Base-by-base conservation (phyloP, 2,329 filamentous ascomycete genomes). In the Colletotrichum orbiculare region DNA sequence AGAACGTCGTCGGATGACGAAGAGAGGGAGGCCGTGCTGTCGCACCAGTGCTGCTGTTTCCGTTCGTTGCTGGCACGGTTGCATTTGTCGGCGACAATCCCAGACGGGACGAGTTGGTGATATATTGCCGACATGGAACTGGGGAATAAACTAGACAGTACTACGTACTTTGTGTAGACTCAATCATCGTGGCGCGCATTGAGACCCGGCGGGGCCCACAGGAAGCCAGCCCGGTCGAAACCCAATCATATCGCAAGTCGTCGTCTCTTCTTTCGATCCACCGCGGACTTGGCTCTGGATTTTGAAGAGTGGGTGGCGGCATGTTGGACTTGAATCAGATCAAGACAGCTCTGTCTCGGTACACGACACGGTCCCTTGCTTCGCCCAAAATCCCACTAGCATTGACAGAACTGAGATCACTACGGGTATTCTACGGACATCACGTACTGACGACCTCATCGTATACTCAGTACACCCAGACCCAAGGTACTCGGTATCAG, bases 91-190 rank as follows among this genome's bases (percentile, higher is more conserved):
- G 15, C 50, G 39, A 42, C 6, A 15, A 37, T 48, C 43, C 46
- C 46, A 52, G 50, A 56, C 52, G 12, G 52, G 9, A 35, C 15
- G 25, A 15, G 62, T 57, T 57, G 46, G 52, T 53, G 41, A 57
- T 57, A 62, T 62, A 56, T 56, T 57, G 62, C 47, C 56, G 37
- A 25, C 25, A 25, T 25, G 25, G 34, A 56, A 35, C 13, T 61
- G 57, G 50, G 52, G 45, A 55, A 45, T 9, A 4, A 5, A 25
- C 25, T 25, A 25, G 25, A 25, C 25, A 25, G 25, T 25, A 25
- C 4, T 25, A 25, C 4, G 25, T 25, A 25, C 15, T 17, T 17
- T 17, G 15, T 17, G 15, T 25, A 38, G n/a, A 15, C 34, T 53
- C 10, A 8, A 5, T 34, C 8, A 35, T 53, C 46, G 33, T 8